A percentile compares a stretch with the other conserved stretches of the same genome.
These are phyloP conservation scores for Physocladia obscura DNA, from an alignment of 192 early-diverging fungal species.

Conservation along the genomic window DNA sequence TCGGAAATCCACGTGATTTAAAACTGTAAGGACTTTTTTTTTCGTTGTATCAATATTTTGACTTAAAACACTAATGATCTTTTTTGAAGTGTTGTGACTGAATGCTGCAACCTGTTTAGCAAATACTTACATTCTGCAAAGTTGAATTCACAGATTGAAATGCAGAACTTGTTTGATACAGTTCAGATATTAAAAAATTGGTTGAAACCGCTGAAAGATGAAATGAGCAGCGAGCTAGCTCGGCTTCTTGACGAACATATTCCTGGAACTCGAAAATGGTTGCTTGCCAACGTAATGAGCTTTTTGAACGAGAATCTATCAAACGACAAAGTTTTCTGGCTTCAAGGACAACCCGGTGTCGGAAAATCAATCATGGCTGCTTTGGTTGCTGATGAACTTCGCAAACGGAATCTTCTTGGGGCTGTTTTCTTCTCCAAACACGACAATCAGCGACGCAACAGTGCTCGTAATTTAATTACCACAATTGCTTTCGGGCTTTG, in stretches of 20 bases:
- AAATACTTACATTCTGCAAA: neutral
- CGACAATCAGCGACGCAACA: slow-evolving; percentile 12
- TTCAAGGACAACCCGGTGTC: slow-evolving; percentile 18
- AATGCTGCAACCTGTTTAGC: neutral
- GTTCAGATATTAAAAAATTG: neutral
- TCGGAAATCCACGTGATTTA: neutral
- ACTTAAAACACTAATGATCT: neutral
- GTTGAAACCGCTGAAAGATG: slow-evolving; percentile 8
- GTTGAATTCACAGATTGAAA: neutral
- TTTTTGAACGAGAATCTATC: neutral
- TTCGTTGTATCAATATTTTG: neutral
- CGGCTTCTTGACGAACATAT: neutral
- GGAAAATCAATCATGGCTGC: slow-evolving; percentile 30
- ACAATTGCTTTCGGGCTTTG: slow-evolving; percentile 15
- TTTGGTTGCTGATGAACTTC: slow-evolving; percentile 22
- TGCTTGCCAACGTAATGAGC: neutral
- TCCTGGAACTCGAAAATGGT: neutral
- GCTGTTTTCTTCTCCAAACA: slow-evolving; percentile 31
- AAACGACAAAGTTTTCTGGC: slow-evolving; percentile 16
- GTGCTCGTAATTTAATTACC: neutral
- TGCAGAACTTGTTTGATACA: neutral
- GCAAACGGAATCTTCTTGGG: slow-evolving; percentile 27
- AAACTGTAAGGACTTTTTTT: neutral
- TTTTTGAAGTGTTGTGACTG: neutral
- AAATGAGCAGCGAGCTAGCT: neutral